Conservation (phyloP, 345 rosid species). For the Salix brachista region DNA sequence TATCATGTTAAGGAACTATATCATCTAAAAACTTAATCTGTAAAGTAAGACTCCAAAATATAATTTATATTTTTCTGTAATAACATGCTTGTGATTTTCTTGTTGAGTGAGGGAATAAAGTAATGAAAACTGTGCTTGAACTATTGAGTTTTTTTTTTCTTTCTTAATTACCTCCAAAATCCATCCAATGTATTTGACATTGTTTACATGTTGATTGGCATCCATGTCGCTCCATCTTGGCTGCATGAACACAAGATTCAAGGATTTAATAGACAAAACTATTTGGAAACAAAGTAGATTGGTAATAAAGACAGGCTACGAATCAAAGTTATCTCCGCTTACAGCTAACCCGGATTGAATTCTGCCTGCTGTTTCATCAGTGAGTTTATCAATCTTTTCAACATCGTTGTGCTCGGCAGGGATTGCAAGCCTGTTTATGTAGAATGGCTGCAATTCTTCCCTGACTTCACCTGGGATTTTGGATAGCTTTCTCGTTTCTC, state of each 20-base stretch:
- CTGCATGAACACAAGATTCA: neutral
- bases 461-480: conserved; percentile 24
- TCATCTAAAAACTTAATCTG: too few relatives aligned
- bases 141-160: neutral
- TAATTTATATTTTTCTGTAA: too few relatives aligned
- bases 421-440: conserved; percentile 14
- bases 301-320: too few relatives aligned
- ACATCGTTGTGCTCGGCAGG: conserved; percentile 4
- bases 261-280: neutral
- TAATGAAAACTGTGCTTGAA: neutral
- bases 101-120: too few relatives aligned
- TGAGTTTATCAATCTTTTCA: conserved; percentile 17
- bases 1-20: accelerated
- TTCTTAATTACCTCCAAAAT: conserved; percentile 19
- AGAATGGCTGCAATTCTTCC: conserved; percentile 18
- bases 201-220: conserved; percentile 25
- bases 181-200: conserved; percentile 28
- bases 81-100: too few relatives aligned
- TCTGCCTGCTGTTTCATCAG: conserved; percentile 15
- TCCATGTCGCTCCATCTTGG: conserved; percentile 31
- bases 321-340: neutral
- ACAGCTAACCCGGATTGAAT: conserved; percentile 18
- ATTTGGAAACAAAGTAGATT: neutral
- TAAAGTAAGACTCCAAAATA: too few relatives aligned
- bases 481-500: conserved; percentile 21